Conservation (phyloP, 2,329 filamentous ascomycete genomes). For the Arthrinium phaeospermum region DNA sequence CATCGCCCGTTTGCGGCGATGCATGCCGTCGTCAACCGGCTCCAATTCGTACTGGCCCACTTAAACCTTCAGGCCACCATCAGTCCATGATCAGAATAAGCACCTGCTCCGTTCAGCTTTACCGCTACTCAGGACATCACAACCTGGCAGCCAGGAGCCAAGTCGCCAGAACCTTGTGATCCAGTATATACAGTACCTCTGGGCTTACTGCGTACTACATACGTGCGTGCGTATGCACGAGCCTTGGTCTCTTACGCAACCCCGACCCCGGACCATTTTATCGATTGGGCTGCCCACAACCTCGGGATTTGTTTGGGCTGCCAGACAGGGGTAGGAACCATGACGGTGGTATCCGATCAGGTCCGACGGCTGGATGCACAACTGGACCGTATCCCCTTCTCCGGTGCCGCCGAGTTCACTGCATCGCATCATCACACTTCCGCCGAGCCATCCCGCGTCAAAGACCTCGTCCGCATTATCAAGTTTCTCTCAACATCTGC, state of each 20-base stretch:
- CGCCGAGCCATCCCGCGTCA: constrained; percentile 56
- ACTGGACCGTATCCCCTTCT: constrained; percentile 66
- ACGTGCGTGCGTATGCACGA: neutral
- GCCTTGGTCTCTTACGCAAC: neutral
- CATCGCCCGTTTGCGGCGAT: constrained; percentile 12
- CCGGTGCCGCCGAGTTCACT: constrained; percentile 49
- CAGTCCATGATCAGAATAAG: constrained; percentile 10
- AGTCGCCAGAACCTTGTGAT: neutral
- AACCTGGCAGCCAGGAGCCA: constrained; percentile 6
- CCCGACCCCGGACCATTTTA: neutral
- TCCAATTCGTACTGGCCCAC: constrained; percentile 5
- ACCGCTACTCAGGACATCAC: constrained; percentile 8
- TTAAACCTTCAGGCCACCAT: constrained; percentile 9
- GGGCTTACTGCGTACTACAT: neutral
- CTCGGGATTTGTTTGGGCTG: neutral
- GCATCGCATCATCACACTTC: constrained; percentile 39
- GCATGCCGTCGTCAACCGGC: constrained; percentile 5
- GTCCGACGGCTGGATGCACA: constrained; percentile 69
- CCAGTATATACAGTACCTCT: neutral
- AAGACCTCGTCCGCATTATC: constrained; percentile 70
- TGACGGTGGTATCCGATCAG: constrained; percentile 41
- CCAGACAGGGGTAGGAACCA: constrained; percentile 3
- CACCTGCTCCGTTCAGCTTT: constrained; percentile 6
- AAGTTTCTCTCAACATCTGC: constrained; percentile 64
- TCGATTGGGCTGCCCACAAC: neutral